Evolutionary conservation across 164 flowering plant genomes (phyloP).

Genomic region (Tetracentron sinense): DNA sequence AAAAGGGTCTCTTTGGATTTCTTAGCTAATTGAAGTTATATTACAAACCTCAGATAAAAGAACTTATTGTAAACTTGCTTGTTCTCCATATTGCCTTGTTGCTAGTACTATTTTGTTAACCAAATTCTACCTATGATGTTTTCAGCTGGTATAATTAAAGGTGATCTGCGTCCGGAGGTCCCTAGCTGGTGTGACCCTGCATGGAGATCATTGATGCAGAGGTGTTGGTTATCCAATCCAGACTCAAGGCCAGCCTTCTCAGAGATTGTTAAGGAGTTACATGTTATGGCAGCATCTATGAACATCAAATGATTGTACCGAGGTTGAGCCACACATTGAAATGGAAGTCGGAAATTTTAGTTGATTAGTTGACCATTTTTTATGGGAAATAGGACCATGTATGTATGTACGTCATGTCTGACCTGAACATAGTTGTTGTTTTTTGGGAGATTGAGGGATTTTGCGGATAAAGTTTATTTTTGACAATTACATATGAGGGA

Average conservation of each 20-base stretch:
- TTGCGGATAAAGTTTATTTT: too few relatives aligned
- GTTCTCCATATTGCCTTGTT: too few relatives aligned
- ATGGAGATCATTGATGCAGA: conserved; percentile 48
- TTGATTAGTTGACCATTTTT: not conserved
- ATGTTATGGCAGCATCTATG: conserved; percentile 36
- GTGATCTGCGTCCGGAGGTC: conserved; percentile 31
- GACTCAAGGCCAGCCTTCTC: conserved; percentile 35
- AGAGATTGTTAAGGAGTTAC: conserved; percentile 38
- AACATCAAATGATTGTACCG: conserved; percentile 19
- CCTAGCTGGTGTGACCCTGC: conserved; percentile 46
- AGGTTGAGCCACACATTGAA: not conserved
- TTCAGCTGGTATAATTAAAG: conserved; percentile 41
- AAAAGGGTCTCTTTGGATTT: too few relatives aligned
- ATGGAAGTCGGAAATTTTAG: not conserved
- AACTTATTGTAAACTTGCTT: too few relatives aligned
- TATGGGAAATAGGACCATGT: not conserved
- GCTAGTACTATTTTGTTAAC: too few relatives aligned
- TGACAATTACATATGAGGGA: too few relatives aligned
- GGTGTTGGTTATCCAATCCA: conserved; percentile 48
- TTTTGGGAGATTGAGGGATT: too few relatives aligned
- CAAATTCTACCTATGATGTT: too few relatives aligned
- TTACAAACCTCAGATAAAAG: too few relatives aligned
- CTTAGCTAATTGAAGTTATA: too few relatives aligned
- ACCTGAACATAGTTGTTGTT: not conserved
- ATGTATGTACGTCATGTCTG: not conserved